Evolutionary conservation across 2,329 filamentous ascomycete genomes (phyloP).

Genomic region (Microsporum canis): DNA sequence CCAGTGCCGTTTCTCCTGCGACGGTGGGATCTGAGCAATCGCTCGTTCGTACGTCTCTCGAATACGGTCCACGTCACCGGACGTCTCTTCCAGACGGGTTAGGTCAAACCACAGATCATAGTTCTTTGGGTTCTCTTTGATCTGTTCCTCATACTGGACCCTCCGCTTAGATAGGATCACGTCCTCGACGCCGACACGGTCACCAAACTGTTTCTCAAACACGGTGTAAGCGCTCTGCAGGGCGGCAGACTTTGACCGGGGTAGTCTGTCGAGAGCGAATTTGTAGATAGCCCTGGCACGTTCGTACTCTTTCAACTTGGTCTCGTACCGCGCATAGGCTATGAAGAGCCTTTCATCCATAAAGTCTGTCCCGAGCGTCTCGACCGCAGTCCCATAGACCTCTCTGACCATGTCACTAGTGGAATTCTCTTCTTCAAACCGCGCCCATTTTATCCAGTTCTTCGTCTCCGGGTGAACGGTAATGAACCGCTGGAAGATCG

Average conservation of each 20-base stretch:
- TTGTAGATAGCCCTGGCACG: constrained; percentile 92
- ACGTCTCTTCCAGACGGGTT: constrained; percentile 75
- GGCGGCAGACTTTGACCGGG: constrained; percentile 69
- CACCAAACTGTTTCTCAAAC: constrained; percentile 96
- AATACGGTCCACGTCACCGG: constrained; percentile 69
- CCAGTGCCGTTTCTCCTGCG: constrained; percentile 95
- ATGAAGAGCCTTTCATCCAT: constrained; percentile 95
- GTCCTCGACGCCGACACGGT: constrained; percentile 85
- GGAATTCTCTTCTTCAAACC: constrained; percentile 91
- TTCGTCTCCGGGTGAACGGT: constrained; percentile 85
- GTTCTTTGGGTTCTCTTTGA: constrained; percentile 89
- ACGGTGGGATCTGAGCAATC: constrained; percentile 88
- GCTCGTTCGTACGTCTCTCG: constrained; percentile 91
- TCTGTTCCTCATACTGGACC: constrained; percentile 85
- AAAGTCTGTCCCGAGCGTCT: constrained; percentile 83
- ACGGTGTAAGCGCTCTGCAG: constrained; percentile 92
- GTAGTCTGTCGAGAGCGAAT: constrained; percentile 83
- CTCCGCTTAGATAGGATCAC: constrained; percentile 89
- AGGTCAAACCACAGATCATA: constrained; percentile 98
- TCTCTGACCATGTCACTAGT: constrained; percentile 85
- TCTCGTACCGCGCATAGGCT: constrained; percentile 87
- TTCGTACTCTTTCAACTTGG: constrained; percentile 90
- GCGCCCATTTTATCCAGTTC: constrained; percentile 98
- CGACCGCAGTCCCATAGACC: constrained; percentile 78
- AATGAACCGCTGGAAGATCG: constrained; percentile 82